Base-by-base conservation (phyloP, 306 rosid species). In the Gastrolobium bilobum region DNA sequence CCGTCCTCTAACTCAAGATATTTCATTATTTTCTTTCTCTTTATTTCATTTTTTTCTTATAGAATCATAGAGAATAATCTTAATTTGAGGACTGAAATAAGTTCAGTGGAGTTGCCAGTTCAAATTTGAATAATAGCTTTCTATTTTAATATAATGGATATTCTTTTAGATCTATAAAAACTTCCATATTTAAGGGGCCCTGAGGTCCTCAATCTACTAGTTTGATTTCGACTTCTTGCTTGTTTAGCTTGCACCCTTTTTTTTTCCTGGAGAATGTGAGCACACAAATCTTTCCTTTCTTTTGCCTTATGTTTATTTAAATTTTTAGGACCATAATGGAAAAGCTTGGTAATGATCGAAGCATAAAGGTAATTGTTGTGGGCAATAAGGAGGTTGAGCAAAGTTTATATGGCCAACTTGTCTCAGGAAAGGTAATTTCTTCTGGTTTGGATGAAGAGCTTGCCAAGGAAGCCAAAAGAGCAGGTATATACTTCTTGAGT, bases 291-390 rank as follows among this genome's bases (percentile, higher is more conserved):
- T 52, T 80, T 82, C 51, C 53, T 69, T 76, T 43, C 10, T 10
- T 66, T 67, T 69, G 5, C 71, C 60, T 59, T 73, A 48, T 59
- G 62, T 73, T 51, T 53, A 54, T 64, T 75, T 54, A 76, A 79
- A 47, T 31, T 82, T 63, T 69, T 82, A 94, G 98, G 84, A 71
- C 86, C 35, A 72, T 92, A 43, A 73, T 71, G 43, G 94, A 91
- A 84, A 92, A 90, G 93, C 97, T 94, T 76, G 97, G 94, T 46
- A 46, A 58, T 52, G 94, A 87, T 81, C 90, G 89, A 89, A 84
- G 85, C 66, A 82, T 68, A 14, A 92, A 89, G 83, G 87, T 90
- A 69, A 94, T 68, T 71, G 71, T 86, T 34, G 81, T 94, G 66
- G 97, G 97, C 68, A 83, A 81, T 83, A 83, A 88, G 83, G 97